These are phyloP conservation scores for Hirschfeldia incana DNA, from an alignment of 345 rosid genomes.

Conservation along the genomic window DNA sequence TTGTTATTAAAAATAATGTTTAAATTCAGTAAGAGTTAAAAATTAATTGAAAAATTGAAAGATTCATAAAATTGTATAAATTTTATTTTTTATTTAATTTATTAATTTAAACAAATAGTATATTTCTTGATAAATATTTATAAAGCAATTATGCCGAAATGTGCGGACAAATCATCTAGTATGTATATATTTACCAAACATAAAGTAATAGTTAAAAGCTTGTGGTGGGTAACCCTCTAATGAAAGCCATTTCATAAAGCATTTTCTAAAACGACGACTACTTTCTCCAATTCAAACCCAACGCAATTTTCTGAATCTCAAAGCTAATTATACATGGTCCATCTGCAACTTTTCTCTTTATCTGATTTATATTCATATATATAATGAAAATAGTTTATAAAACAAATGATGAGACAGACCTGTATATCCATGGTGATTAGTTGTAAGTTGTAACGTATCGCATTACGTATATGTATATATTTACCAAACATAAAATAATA, in stretches of 20 bases:
- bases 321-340: conserved; percentile 15
- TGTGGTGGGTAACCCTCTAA: conserved; percentile 37
- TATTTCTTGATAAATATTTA: too few relatives aligned
- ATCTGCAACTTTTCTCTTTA: background rate
- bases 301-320: background rate
- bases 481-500: conserved; percentile 29
- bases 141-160: too few relatives aligned
- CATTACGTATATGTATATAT: conserved; percentile 21
- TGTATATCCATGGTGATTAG: conserved; percentile 40
- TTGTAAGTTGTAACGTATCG: background rate
- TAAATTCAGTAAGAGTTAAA: too few relatives aligned
- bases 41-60: too few relatives aligned
- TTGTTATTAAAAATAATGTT: too few relatives aligned
- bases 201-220: conserved; percentile 20
- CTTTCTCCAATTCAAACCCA: conserved; percentile 35
- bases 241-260: conserved; percentile 31
- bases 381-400: background rate
- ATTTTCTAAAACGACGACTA: conserved; percentile 2
- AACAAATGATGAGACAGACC: conserved; percentile 44
- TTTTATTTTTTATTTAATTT: too few relatives aligned
- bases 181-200: conserved; percentile 28
- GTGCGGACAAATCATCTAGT: too few relatives aligned
- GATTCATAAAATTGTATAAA: too few relatives aligned
- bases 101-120: too few relatives aligned
- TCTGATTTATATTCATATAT: conserved; percentile 12